Evolutionary conservation across 352 stramenopile species (phyloP).

Genomic region (Phytopythium helicoides): DNA sequence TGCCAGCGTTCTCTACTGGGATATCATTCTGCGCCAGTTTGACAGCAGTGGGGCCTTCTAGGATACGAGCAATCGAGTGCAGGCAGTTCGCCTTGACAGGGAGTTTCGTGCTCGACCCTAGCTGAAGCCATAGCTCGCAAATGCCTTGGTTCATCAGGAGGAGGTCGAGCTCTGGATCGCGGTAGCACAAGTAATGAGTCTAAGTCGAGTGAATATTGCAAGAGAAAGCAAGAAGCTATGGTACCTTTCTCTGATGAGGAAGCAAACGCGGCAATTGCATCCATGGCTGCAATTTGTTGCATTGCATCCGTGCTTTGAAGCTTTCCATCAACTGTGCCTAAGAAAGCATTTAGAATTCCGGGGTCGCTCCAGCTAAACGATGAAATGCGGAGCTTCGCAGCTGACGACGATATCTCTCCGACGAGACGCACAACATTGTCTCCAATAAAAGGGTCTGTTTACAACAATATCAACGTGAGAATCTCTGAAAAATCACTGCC

Average conservation of each 20-base stretch:
- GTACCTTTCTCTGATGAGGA: constrained; percentile 80
- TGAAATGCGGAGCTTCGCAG: constrained; percentile 57
- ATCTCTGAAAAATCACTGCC: too few species aligned
- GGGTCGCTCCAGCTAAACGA: constrained; percentile 79
- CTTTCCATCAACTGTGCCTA: constrained; percentile 71
- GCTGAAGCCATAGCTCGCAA: constrained; percentile 55
- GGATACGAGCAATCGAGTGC: constrained; percentile 58
- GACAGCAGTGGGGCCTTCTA: constrained; percentile 49
- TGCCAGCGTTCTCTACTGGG: constrained; percentile 45
- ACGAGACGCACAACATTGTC: constrained; percentile 72
- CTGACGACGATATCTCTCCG: constrained; percentile 72
- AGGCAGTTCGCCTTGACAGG: constrained; percentile 76
- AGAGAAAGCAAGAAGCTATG: too few species aligned
- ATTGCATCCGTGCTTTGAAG: constrained; percentile 58
- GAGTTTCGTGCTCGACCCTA: constrained; percentile 61
- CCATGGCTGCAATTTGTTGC: constrained; percentile 83
- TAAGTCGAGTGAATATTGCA: too few species aligned
- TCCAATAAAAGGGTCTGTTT: constrained; percentile 71
- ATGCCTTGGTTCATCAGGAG: constrained; percentile 69
- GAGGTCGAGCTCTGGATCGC: constrained; percentile 64
- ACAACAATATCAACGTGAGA: too few species aligned
- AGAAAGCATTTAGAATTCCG: constrained; percentile 71
- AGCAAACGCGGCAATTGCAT: constrained; percentile 74
- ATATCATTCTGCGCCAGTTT: constrained; percentile 26
- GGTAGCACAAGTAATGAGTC: too few species aligned